Base-by-base conservation (phyloP, 179 eudicot species). In the Spergularia azorica region DNA sequence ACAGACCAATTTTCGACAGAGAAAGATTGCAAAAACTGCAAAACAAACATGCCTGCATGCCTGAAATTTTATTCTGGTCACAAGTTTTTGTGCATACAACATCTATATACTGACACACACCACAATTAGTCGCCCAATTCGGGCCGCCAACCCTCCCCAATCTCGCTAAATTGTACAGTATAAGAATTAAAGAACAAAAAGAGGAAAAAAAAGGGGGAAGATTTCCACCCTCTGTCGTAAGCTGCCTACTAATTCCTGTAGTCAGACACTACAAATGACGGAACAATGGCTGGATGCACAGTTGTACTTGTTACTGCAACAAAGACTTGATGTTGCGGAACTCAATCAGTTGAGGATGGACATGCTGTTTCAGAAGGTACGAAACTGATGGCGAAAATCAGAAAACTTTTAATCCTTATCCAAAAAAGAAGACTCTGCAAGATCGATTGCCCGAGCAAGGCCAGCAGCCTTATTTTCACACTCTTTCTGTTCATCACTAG, bases 401-500 rank as follows among this genome's bases (percentile, higher is more conserved):
- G 41, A 60, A 15, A 74, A 46, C 48, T 61, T 20, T 67, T 77
- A 84, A 16, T 84, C 85, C 59, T 57, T 76, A 9, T 74, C 69
- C 10, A 87, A 57, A 72, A 87, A 84, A 12, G 88, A 83, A 0
- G 88, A 84, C 79, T 87, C 89, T 2, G 89, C 89, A 9, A 87
- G 84, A 73, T 87, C 89, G 11, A 87, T 87, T 8, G 88, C 89
- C 63, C 88, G 86, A 38, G 89, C 88, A 61, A 87, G 86, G 21
- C 81, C 88, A 78, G 89, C 89, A 38, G 88, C 86, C 83, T 87
- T 87, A 16, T 84, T 87, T 66, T 87, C 81, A 4, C 90, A 87
- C 77, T 87, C 90, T 15, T 81, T 81, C 18, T 84, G 90, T 59
- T 87, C 90, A 11, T 87, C 88, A 2, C 43, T 83, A 4, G 90